These are phyloP conservation scores for Calonectria henricotiae DNA, from an alignment of 2,329 filamentous ascomycete species.

Conservation along the genomic window DNA sequence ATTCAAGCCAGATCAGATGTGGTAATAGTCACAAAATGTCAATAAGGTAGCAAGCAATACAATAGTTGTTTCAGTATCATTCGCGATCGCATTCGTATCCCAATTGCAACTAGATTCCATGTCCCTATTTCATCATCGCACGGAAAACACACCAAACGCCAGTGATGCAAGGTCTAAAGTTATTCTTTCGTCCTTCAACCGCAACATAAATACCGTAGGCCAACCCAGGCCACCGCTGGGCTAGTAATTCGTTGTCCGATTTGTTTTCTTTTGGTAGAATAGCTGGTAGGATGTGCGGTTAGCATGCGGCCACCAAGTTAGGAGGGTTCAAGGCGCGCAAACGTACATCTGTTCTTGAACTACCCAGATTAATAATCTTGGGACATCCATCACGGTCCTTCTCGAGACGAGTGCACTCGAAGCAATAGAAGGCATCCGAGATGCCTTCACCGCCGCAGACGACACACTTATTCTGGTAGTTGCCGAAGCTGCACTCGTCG, in stretches of 20 bases:
- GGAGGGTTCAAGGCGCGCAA: not conserved
- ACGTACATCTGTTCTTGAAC: conserved; percentile 91
- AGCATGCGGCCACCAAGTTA: conserved; percentile 17
- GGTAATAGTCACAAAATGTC: conserved; percentile 42
- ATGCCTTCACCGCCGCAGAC: conserved; percentile 99
- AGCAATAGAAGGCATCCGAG: conserved; percentile 98
- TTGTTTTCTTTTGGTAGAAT: conserved; percentile 79
- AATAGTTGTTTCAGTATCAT: conserved; percentile 23
- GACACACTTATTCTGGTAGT: conserved; percentile 99
- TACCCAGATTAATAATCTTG: conserved; percentile 99
- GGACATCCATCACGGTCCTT: conserved; percentile 98
- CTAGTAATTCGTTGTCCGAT: conserved; percentile 73
- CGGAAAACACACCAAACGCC: conserved; percentile 48
- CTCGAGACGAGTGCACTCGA: conserved; percentile 96
- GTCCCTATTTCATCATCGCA: conserved; percentile 35
- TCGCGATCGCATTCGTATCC: conserved; percentile 32
- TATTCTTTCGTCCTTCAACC: conserved; percentile 37
- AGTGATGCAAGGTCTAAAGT: conserved; percentile 44
- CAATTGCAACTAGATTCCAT: conserved; percentile 39
- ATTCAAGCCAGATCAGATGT: conserved; percentile 40
- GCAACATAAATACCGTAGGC: conserved; percentile 52
- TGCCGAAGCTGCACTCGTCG: conserved; percentile 99
- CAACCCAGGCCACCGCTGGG: conserved; percentile 67
- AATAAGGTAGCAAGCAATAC: conserved; percentile 20
- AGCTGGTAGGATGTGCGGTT: conserved; percentile 60